A percentile compares a stretch with the other conserved stretches of the same genome.
phyloP scores from a whole-genome alignment of 2,329 filamentous ascomycete species.

The Berkeleyomyces rouxiae region DNA sequence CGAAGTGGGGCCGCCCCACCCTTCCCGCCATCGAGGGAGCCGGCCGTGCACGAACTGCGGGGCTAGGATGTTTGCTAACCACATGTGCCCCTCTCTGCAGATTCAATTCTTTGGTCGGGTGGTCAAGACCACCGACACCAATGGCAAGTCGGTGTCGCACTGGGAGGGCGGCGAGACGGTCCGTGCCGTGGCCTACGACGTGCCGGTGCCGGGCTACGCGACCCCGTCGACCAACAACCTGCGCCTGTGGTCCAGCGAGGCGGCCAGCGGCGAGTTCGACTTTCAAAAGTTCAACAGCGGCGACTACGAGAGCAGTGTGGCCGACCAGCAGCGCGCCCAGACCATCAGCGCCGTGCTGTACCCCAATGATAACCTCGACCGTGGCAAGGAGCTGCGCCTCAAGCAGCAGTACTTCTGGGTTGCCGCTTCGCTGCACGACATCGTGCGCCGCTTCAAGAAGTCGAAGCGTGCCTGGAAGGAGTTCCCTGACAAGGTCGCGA shows the following conservation, averaged over 20 bases:
- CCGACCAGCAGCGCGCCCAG: slow-evolving; percentile 96
- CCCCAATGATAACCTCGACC: slow-evolving; percentile 91
- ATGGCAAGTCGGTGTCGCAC: slow-evolving; percentile 54
- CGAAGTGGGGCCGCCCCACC: not conserved
- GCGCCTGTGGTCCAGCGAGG: slow-evolving; percentile 93
- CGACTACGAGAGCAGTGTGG: slow-evolving; percentile 93
- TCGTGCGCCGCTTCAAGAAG: slow-evolving; percentile 97
- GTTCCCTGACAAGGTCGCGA: slow-evolving; percentile 88
- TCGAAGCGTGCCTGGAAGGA: slow-evolving; percentile 77
- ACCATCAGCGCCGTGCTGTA: slow-evolving; percentile 96
- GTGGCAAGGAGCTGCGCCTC: slow-evolving; percentile 88
- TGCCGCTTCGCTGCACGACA: slow-evolving; percentile 87
- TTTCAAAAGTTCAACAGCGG: slow-evolving; percentile 99
- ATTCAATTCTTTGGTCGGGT: slow-evolving; percentile 92
- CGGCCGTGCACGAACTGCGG: not conserved
- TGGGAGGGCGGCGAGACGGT: slow-evolving; percentile 95
- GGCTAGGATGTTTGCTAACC: not conserved
- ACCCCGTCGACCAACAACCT: slow-evolving; percentile 92
- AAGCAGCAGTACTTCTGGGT: slow-evolving; percentile 99
- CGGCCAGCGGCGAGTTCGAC: slow-evolving; percentile 91
- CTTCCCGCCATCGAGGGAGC: not conserved
- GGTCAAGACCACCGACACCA: slow-evolving; percentile 53
- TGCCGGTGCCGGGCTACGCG: slow-evolving; percentile 76
- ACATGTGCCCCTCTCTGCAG: slow-evolving; percentile 18
- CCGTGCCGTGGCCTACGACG: slow-evolving; percentile 82